Evolutionary conservation across 176 grass and related monocot genomes (phyloP).

Genomic region (Cymbopogon citratus): DNA sequence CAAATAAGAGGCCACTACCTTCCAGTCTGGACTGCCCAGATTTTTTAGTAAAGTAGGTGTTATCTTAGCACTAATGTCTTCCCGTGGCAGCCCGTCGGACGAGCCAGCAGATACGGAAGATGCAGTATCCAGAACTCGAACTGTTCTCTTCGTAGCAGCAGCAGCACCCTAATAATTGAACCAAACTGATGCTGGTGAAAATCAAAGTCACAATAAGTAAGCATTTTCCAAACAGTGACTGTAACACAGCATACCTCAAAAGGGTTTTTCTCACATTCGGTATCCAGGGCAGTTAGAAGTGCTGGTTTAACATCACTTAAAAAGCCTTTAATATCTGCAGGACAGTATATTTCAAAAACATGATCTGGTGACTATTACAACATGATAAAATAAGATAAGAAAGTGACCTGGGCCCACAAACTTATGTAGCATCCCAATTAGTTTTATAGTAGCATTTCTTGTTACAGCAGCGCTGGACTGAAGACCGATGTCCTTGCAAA

Average conservation of each 20-base stretch:
- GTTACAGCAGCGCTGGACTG: constrained; percentile 84
- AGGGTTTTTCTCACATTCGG: constrained; percentile 93
- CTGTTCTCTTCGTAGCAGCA: constrained; percentile 73
- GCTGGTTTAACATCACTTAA: constrained; percentile 96
- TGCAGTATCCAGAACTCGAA: constrained; percentile 60
- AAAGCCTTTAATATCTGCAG: constrained; percentile 91
- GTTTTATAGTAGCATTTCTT: constrained; percentile 88
- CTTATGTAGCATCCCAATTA: constrained; percentile 91
- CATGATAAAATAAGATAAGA: constrained; percentile 1
- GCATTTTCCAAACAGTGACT: background rate
- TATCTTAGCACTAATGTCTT: constrained; percentile 96
- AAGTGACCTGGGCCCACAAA: constrained; percentile 88
- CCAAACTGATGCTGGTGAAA: background rate
- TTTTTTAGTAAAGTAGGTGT: constrained; percentile 79
- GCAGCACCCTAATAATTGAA: constrained; percentile 60
- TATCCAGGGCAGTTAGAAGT: constrained; percentile 73
- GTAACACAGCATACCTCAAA: constrained; percentile 60
- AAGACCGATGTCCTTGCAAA: constrained; percentile 93
- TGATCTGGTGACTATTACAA: background rate
- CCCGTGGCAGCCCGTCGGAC: constrained; percentile 86
- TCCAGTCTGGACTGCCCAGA: constrained; percentile 90
- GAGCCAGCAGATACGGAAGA: constrained; percentile 44
- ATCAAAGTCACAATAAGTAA: background rate
- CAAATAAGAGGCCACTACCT: constrained; percentile 49
- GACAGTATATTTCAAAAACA: constrained; percentile 28